These are phyloP conservation scores for Malus hybrid DNA, from an alignment of 331 rosid species.

Conservation along the genomic window DNA sequence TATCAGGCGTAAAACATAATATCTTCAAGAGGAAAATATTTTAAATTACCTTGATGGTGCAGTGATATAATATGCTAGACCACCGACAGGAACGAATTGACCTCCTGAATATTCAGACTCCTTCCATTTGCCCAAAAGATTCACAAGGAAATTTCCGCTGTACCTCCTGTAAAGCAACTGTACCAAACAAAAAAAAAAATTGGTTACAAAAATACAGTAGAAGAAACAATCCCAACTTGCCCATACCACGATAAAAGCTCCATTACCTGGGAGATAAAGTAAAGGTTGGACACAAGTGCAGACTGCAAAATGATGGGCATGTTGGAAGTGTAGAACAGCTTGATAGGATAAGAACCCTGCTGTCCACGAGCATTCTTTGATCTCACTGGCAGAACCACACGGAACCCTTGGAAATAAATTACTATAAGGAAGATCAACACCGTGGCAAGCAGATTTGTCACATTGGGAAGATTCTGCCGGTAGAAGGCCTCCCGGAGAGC, in stretches of 20 bases:
- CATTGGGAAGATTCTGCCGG: constrained; percentile 95
- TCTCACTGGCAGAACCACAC: constrained; percentile 94
- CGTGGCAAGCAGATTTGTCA: constrained; percentile 90
- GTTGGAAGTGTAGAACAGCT: constrained; percentile 94
- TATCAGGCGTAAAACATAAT: not conserved
- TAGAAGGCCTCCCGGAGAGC: constrained; percentile 92
- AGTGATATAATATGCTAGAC: constrained; percentile 91
- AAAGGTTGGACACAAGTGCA: constrained; percentile 87
- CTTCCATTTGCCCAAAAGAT: constrained; percentile 95
- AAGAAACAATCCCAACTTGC: constrained; percentile 6
- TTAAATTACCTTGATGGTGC: constrained; percentile 75
- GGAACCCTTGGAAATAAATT: constrained; percentile 97
- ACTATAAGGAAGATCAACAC: constrained; percentile 85
- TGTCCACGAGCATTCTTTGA: constrained; percentile 98
- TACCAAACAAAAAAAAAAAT: not conserved
- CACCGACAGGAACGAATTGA: constrained; percentile 82
- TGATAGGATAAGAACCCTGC: constrained; percentile 97
- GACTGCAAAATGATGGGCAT: constrained; percentile 99
- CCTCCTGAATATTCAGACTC: constrained; percentile 91
- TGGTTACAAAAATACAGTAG: not conserved
- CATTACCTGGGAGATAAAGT: constrained; percentile 91
- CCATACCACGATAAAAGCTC: constrained; percentile 8
- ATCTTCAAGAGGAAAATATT: not conserved
- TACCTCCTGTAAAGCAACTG: constrained; percentile 87
- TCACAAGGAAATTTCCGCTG: constrained; percentile 84